Evolutionary conservation across 2,329 filamentous ascomycete species (phyloP), one percentile per base, ranked within the genome.

Genomic region (Fonsecaea erecta): DNA sequence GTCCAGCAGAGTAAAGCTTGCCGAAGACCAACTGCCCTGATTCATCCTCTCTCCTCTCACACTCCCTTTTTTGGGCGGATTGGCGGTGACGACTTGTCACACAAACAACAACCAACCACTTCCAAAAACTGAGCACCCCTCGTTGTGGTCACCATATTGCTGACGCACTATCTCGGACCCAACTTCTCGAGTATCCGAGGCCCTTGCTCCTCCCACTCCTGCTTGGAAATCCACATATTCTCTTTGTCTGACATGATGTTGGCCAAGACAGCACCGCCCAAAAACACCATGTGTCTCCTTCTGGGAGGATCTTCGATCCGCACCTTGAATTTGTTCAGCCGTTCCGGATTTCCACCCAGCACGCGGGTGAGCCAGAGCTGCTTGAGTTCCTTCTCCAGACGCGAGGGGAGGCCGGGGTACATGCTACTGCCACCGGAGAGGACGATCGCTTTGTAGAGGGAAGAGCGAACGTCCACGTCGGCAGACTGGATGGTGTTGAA

Each of bases 231-330:
- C 95, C 95, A 99, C 95, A 98, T 98, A 77, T 90, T 91, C 78
- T 97, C 92, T 82, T 97, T 98, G 81, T 98, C 93, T 52, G 95
- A 93, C 90, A 99, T 98, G 40, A 99, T 96, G 77, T 98, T 98
- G 73, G 95, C 95, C 74, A 99, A 83, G 68, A 99, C 95, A 28
- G 95, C 95, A 73, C 95, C 95, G 64, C 95, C 95, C 62, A 99
- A 81, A 85, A 99, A 98, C n/a, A 99, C 95, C 93, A 99, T 98
- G 83, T 99, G 95, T 79, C 94, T 86, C 82, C 95, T 87, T 80
- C 95, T 87, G 35, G 95, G 95, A 58, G 95, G 95, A 78, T 99
- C 95, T 79, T 99, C 95, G 83, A 99, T 98, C 78, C 95, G 88
- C 71, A 99, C 94, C 87, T 98, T 99, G 86, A 99, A 99, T 88